Conservation (phyloP, 495 filamentous ascomycete species). For the Daldinia decipiens region DNA sequence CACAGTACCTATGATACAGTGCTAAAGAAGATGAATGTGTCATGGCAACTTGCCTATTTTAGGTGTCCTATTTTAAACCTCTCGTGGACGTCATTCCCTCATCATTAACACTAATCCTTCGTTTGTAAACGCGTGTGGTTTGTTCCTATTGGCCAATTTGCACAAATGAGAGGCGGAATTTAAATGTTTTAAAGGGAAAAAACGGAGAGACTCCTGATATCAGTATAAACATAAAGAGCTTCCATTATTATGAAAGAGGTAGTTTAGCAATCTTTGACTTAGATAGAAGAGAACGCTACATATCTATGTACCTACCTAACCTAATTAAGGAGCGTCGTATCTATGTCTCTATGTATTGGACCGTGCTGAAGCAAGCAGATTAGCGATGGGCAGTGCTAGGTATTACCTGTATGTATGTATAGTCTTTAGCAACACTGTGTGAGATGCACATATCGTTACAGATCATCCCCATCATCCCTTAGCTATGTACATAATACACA, state of each 20-base stretch:
- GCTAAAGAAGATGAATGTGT: conserved; percentile 4
- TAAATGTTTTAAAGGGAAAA: background rate
- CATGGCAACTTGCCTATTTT: conserved; percentile 12
- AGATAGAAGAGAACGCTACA: background rate
- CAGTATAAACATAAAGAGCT: background rate
- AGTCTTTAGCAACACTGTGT: conserved; percentile 17
- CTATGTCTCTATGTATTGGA: conserved; percentile 18
- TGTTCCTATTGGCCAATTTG: conserved; percentile 7
- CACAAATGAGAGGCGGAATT: background rate
- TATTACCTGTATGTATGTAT: too few relatives aligned
- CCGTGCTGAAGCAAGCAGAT: background rate
- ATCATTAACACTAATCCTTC: conserved; percentile 14
- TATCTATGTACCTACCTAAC: too few relatives aligned
- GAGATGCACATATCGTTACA: conserved; percentile 1
- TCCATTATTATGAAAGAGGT: conserved; percentile 7
- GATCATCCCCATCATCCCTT: background rate
- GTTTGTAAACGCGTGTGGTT: conserved; percentile 8
- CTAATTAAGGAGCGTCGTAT: conserved; percentile 18
- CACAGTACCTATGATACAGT: conserved; percentile 19
- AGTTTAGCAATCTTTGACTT: background rate
- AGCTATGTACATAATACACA: background rate
- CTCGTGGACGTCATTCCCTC: conserved; percentile 29
- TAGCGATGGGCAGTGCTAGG: background rate
- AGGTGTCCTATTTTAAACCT: conserved; percentile 24
- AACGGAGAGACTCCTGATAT: background rate